phyloP scores from a whole-genome alignment of 148 eudicot species.

The Heliosperma pusillum region DNA sequence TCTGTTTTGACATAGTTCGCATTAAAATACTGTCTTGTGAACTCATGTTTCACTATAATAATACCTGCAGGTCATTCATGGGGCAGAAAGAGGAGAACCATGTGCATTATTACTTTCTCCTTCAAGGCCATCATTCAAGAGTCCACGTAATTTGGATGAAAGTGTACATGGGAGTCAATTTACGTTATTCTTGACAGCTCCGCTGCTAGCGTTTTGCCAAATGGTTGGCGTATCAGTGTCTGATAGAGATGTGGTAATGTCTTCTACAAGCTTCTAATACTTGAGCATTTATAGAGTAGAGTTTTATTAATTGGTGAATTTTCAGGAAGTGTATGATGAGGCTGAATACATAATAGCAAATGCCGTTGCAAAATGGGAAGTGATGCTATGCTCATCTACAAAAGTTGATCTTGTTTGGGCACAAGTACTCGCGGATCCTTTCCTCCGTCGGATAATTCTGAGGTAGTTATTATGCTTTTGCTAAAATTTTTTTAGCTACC shows the following conservation, averaged over 20 bases:
- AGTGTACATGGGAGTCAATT: constrained; percentile 76
- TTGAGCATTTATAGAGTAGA: not conserved
- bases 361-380: constrained; percentile 86
- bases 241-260: constrained; percentile 51
- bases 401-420: constrained; percentile 83
- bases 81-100: constrained; percentile 90
- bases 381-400: constrained; percentile 71
- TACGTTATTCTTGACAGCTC: constrained; percentile 83
- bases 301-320: not conserved
- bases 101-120: constrained; percentile 83
- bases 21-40: not conserved
- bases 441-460: constrained; percentile 83
- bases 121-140: constrained; percentile 55
- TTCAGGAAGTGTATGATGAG: constrained; percentile 63
- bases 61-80: constrained; percentile 75
- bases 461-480: constrained; percentile 41
- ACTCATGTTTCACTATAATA: constrained; percentile 10
- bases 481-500: not conserved
- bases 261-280: not conserved
- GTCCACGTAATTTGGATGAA: constrained; percentile 36
- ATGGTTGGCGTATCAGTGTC: constrained; percentile 59
- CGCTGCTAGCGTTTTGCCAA: constrained; percentile 87
- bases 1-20: no score
- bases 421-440: constrained; percentile 83
- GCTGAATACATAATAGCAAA: constrained; percentile 66